Conservation (phyloP, 306 rosid species). For the Citrullus mucosospermus region DNA sequence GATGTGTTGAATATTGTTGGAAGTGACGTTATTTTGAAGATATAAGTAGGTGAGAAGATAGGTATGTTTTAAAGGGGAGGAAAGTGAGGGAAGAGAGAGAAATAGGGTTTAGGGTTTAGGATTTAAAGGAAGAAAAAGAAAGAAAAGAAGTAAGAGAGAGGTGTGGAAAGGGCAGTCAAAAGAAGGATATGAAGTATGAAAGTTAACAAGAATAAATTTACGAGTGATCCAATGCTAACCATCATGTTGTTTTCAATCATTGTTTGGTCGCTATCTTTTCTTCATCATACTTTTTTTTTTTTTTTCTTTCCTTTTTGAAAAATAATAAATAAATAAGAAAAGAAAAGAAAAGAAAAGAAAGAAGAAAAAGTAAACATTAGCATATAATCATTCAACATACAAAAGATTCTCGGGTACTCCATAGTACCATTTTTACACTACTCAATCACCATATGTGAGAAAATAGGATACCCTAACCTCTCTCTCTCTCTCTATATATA, state of each 20-base stretch:
- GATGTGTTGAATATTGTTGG: no score
- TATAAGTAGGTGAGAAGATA: no score
- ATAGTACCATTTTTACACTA: not conserved
- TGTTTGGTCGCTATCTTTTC: slow-evolving; percentile 20
- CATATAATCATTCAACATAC: not conserved
- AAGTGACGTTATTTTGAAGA: no score
- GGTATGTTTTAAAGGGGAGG: not conserved
- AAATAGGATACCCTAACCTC: not conserved
- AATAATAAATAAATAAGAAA: not conserved
- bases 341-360: not conserved
- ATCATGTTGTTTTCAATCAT: slow-evolving; percentile 18
- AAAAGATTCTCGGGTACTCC: slow-evolving; percentile 1
- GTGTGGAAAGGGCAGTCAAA: slow-evolving; percentile 57
- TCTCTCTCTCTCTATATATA: not conserved
- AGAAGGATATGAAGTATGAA: slow-evolving; percentile 28
- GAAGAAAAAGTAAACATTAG: not conserved
- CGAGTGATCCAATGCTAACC: not conserved
- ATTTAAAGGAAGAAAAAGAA: not conserved
- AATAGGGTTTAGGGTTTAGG: not conserved
- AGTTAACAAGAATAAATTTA: slow-evolving; percentile 25
- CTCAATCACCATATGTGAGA: not conserved
- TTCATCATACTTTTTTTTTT: not conserved
- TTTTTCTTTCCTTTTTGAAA: not conserved
- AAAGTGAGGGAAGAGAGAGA: slow-evolving; percentile 3
- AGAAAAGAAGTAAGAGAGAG: slow-evolving; percentile 9